Evolutionary conservation across 2,329 filamentous ascomycete species (phyloP).

Genomic region (Monosporascus sp.): DNA sequence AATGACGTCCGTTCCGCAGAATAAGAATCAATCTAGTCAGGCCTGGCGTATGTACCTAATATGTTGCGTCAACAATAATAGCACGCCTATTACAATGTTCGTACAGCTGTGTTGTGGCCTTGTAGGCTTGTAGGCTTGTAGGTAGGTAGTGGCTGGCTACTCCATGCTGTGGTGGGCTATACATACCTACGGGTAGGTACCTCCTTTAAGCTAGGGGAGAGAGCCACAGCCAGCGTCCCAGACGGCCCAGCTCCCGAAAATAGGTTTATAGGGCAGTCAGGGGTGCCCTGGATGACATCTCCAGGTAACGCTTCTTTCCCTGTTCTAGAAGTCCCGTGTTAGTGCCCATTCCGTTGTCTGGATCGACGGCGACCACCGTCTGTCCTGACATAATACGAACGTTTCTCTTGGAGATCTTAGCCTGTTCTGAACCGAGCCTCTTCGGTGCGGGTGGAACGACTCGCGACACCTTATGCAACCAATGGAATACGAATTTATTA

Average conservation of each 20-base stretch:
- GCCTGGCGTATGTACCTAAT: not conserved
- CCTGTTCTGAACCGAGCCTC: too few relatives aligned
- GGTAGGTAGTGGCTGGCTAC: not conserved
- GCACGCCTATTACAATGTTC: too few relatives aligned
- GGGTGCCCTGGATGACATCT: not conserved
- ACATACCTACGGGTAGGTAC: not conserved
- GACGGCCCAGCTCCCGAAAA: not conserved
- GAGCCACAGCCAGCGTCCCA: too few relatives aligned
- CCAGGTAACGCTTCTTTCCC: not conserved
- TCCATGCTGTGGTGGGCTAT: not conserved
- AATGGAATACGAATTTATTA: not conserved
- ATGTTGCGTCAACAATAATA: not conserved
- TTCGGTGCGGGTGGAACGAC: too few relatives aligned
- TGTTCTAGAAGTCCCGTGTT: not conserved
- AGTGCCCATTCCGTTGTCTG: not conserved
- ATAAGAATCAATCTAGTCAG: not conserved
- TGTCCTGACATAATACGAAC: not conserved
- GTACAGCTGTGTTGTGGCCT: too few relatives aligned
- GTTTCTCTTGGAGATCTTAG: too few relatives aligned
- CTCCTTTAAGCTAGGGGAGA: too few relatives aligned
- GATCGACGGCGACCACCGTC: not conserved
- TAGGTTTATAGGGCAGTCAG: not conserved
- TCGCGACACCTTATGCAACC: too few relatives aligned
- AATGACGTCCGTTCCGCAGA: constrained; percentile 17
- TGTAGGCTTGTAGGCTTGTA: not conserved